A percentile compares a stretch with the other conserved stretches of the same genome.
Evolutionary conservation across 2,329 filamentous ascomycete species (phyloP).

Genomic region (Colletotrichum lindemuthianum): DNA sequence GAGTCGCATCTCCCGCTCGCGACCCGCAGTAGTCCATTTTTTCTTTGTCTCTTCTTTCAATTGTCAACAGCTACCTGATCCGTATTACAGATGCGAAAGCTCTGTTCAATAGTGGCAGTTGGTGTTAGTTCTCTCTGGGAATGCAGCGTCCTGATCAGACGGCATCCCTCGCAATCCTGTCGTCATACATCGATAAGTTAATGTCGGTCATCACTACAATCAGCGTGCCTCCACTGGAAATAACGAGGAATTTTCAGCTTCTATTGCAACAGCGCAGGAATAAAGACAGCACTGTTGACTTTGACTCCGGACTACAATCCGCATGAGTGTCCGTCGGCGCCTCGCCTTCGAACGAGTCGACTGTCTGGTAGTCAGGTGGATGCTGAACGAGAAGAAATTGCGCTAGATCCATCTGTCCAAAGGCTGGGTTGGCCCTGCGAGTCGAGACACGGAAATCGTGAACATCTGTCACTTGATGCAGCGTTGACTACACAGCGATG

Average conservation of each 20-base stretch:
- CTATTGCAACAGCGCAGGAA: too few species aligned
- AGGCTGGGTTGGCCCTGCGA: constrained; percentile 4
- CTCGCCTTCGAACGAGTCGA: too few species aligned
- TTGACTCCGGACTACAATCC: neutral
- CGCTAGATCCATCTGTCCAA: constrained; percentile 18
- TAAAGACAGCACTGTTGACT: too few species aligned
- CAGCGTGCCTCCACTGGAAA: constrained; percentile 17
- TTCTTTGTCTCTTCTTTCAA: neutral
- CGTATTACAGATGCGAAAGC: too few species aligned
- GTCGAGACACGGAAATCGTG: neutral
- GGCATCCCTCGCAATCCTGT: neutral
- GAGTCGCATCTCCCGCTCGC: too few species aligned
- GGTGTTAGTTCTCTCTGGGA: too few species aligned
- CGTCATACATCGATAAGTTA: constrained; percentile 1
- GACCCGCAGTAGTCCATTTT: too few species aligned
- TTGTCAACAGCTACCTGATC: neutral
- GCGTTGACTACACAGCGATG: too few species aligned
- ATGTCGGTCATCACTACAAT: constrained; percentile 17
- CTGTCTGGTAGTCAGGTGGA: neutral
- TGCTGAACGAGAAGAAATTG: constrained; percentile 15
- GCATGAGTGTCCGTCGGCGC: neutral
- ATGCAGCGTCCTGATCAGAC: neutral
- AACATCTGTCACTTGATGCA: neutral
- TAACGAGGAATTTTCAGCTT: constrained; percentile 15
- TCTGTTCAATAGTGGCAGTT: too few species aligned